Evolutionary conservation across 192 early-diverging fungal genomes (phyloP), one percentile per base, ranked within the genome.

Genomic region (Dissophora ornata): DNA sequence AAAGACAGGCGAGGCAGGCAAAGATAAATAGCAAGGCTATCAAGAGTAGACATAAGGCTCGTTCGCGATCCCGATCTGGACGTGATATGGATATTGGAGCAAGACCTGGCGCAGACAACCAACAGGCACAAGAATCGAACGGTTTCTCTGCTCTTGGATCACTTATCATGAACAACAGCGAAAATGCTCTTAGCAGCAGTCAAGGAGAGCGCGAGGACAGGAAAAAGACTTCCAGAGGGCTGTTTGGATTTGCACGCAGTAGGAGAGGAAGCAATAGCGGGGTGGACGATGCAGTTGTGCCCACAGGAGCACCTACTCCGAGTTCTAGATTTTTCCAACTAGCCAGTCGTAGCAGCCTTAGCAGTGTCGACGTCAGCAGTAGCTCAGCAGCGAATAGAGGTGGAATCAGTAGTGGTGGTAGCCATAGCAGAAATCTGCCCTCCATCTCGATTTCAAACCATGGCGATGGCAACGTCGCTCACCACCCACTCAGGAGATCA

Each of bases 401-500:
- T 5, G 34, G 21, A 33, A 29, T n/a, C 6, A 29, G 36, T n/a
- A n/a, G 33, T 21, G 53, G 16, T n/a, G 26, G 16, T 25, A 60
- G 70, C 11, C 71, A 75, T 48, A 55, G 57, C 3, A 55, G 70
- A 1, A 61, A 75, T 38, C 50, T 75, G 16, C 71, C 71, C 0
- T 75, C 63, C 6, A 75, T 75, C 11, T 75, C 71, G 0, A 58
- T 75, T 50, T 73, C 69, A 13, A 57, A 42, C 10, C 42, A 66
- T 44, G 56, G 67, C 13, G 49, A 57, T 5, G 41, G 15, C 8
- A 41, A 40, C 8, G 11, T 34, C 4, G 2, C 7, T 2, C 62
- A 41, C 22, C 62, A 63, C 11, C 48, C 48, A 16, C 42, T 61
- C 26, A 30, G 57, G 21, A 60, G 71, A 34, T 54, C 62, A 1